Conservation (phyloP, 768 basidiomycete species). For the Butyriboletus loyo region DNA sequence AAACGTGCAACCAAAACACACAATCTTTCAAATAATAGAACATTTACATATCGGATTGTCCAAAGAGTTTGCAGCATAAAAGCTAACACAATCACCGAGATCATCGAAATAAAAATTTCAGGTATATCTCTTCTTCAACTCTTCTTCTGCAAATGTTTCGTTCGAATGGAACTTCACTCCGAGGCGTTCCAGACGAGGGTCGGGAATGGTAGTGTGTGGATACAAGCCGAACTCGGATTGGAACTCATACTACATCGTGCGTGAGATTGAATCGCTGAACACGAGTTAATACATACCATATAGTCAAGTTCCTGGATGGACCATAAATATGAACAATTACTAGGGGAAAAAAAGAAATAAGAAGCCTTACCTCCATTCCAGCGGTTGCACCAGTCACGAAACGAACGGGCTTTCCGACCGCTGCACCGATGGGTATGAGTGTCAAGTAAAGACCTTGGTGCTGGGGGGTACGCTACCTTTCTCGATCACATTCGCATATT, state of each 20-base stretch:
- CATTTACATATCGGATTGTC: not conserved
- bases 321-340: not conserved
- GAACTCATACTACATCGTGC: slow-evolving; percentile 15
- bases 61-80: not conserved
- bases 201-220: slow-evolving; percentile 17
- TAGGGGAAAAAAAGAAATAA: no score
- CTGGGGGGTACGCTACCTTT: slow-evolving; percentile 7
- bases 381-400: slow-evolving; percentile 14
- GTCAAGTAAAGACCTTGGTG: not conserved
- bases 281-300: slow-evolving; percentile 18
- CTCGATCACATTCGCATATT: slow-evolving; percentile 13
- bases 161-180: slow-evolving; percentile 27
- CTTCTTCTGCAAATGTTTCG: slow-evolving; percentile 15
- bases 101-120: not conserved
- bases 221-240: slow-evolving; percentile 28
- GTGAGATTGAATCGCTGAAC: not conserved
- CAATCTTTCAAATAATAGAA: not conserved
- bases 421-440: slow-evolving; percentile 5
- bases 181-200: slow-evolving; percentile 24
- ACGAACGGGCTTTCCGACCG: slow-evolving; percentile 26
- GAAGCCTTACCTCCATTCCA: slow-evolving; percentile 20
- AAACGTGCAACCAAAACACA: not conserved
- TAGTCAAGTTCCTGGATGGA: slow-evolving; percentile 19
- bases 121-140: slow-evolving; percentile 18
- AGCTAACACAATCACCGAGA: not conserved